Evolutionary conservation across 164 flowering plant species (phyloP), one percentile per base, ranked within the genome.

Genomic region (Stephania japonica): DNA sequence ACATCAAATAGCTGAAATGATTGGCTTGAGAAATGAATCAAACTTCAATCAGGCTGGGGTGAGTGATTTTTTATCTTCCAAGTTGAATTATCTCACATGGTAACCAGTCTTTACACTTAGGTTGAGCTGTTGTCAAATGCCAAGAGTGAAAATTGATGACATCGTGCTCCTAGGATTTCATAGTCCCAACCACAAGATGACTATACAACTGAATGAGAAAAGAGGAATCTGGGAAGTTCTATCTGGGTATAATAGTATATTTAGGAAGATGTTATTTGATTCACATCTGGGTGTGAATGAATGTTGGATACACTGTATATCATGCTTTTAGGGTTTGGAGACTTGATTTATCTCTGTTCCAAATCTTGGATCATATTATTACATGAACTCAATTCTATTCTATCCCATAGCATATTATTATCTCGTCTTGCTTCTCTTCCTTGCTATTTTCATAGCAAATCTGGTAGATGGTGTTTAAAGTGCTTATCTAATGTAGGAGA

Each of bases 1-100:
- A 0, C 98, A 93, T 85, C 99, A 93, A 86, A 92, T 96, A 79
- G 99, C 99, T 42, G 95, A 91, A 86, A 96, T 96, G 97, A 91
- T 96, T 74, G 98, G 97, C 44, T 80, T 96, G 71, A 85, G 95
- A 76, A 96, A 86, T 78, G 97, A 88, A 80, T 90, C 97, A 64
- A 80, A 86, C 75, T 88, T 96, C 69, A 71, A 80, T 68, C 84
- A 86, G 81, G 94, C 91, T 77, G 99, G 99, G 78, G 99, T 95
- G 80, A 83, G 97, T 87, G 67, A 61, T 43, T 67, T 11, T 64
- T 49, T 59, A 16, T 44, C 56, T 32, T 61, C 14, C 42, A 7
- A 6, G 42, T 11, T 41, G 32, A 26, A 18, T 32, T 67, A 67
- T 27, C 43, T 67, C 38, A 19, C 38, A 7, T 12, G 21, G 19